phyloP scores from a whole-genome alignment of 78 protist genomes.

The Protostelium mycophagum region DNA sequence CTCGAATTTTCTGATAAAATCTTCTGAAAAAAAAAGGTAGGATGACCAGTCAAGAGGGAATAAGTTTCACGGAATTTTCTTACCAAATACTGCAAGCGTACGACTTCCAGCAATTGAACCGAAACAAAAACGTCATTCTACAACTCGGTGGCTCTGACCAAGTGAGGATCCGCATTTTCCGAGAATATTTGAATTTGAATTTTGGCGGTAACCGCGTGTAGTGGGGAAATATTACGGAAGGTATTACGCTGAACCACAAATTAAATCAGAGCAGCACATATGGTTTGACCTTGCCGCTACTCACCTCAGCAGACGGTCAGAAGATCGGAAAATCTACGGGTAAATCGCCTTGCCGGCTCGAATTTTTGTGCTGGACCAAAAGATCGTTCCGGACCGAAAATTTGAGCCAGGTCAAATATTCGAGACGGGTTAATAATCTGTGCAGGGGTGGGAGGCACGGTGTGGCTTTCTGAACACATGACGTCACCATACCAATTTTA shows the following conservation, averaged over 20 bases:
- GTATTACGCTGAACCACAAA: slow-evolving; percentile 57
- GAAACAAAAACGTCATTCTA: slow-evolving; percentile 16
- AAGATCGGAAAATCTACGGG: slow-evolving; percentile 80
- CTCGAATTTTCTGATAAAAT: neutral
- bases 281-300: slow-evolving; percentile 72
- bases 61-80: slow-evolving; percentile 76
- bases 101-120: slow-evolving; percentile 63
- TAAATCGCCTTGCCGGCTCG: too few species aligned
- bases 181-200: too few species aligned
- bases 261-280: slow-evolving; percentile 10
- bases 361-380: too few species aligned
- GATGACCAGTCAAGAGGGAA: slow-evolving; percentile 32
- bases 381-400: too few species aligned
- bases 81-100: slow-evolving; percentile 76
- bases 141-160: slow-evolving; percentile 91
- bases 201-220: neutral
- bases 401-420: too few species aligned
- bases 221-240: slow-evolving; percentile 88
- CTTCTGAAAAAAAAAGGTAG: neutral
- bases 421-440: too few species aligned
- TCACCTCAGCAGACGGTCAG: slow-evolving; percentile 56
- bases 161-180: neutral
- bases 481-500: slow-evolving; percentile 64
- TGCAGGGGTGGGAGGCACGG: slow-evolving; percentile 19
- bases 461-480: slow-evolving; percentile 65